These are phyloP conservation scores for Beauveria brongniartii DNA, from an alignment of 2,329 filamentous ascomycete genomes.

Conservation along the genomic window DNA sequence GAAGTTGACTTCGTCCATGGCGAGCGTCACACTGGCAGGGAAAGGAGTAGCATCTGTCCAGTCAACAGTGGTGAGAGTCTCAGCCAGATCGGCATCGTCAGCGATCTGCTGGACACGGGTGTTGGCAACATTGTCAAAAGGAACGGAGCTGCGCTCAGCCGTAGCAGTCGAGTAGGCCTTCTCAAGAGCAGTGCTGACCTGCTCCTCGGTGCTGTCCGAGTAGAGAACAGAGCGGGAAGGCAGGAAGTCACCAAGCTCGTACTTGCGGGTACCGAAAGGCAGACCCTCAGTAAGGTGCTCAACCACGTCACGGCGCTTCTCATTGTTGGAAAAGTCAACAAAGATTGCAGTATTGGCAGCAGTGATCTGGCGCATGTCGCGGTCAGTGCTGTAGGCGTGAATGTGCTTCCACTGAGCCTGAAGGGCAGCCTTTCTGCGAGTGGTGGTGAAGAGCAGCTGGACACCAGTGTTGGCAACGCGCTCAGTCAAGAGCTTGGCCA, in stretches of 20 bases:
- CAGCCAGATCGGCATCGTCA: constrained; percentile 1
- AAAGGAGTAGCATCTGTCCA: constrained; percentile 10
- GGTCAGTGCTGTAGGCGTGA: constrained; percentile 8
- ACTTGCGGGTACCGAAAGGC: constrained; percentile 10
- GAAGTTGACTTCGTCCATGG: constrained; percentile 11
- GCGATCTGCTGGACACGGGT: constrained; percentile 10
- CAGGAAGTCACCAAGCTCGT: constrained; percentile 8
- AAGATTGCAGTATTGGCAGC: constrained; percentile 9
- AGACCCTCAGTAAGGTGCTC: constrained; percentile 7
- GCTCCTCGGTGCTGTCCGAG: constrained; percentile 9
- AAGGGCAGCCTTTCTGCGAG: constrained; percentile 4
- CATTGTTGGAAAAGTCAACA: constrained; percentile 8
- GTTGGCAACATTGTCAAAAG: constrained; percentile 9
- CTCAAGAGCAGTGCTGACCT: constrained; percentile 5
- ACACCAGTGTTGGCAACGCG: constrained; percentile 4
- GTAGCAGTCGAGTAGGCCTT: neutral
- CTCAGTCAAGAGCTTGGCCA: constrained; percentile 7
- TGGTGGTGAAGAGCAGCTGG: constrained; percentile 10
- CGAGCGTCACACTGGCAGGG: constrained; percentile 8
- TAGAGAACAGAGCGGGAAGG: constrained; percentile 9
- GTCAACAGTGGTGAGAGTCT: constrained; percentile 10
- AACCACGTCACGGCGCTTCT: constrained; percentile 9
- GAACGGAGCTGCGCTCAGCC: constrained; percentile 4
- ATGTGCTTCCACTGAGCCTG: constrained; percentile 10
- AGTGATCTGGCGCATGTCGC: constrained; percentile 9